Conservation (phyloP, 2,329 filamentous ascomycete species). For the Cladophialophora carrionii region DNA sequence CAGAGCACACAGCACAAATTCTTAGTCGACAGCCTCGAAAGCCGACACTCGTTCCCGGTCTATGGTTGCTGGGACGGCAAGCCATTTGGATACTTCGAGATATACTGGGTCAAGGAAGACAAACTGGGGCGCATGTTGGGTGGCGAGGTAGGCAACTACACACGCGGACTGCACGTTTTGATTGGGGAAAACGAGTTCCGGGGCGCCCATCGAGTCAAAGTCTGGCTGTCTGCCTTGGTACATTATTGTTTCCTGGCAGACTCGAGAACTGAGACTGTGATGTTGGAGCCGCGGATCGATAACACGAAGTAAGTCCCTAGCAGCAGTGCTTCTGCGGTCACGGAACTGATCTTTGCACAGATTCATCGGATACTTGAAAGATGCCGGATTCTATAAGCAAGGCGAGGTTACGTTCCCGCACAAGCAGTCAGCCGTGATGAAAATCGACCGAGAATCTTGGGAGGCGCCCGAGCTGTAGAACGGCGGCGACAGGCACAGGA, state of each 20-base stretch:
- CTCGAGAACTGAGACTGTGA: constrained; percentile 76
- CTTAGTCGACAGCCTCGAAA: constrained; percentile 66
- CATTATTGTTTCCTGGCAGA: constrained; percentile 82
- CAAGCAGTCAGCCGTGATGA: constrained; percentile 87
- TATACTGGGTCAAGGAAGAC: constrained; percentile 98
- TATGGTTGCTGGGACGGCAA: constrained; percentile 94
- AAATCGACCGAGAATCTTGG: constrained; percentile 78
- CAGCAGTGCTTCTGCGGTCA: neutral
- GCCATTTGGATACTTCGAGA: constrained; percentile 95
- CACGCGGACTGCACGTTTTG: constrained; percentile 84
- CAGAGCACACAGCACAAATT: constrained; percentile 66
- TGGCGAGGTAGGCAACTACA: constrained; percentile 72
- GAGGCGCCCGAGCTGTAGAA: constrained; percentile 59
- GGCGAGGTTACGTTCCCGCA: constrained; percentile 85
- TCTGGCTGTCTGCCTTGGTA: constrained; percentile 84
- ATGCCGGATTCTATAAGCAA: constrained; percentile 81
- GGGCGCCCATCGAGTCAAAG: constrained; percentile 71
- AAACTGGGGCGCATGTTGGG: constrained; percentile 69
- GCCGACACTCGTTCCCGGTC: constrained; percentile 79
- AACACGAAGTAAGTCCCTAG: constrained; percentile 71
- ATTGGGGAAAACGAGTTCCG: constrained; percentile 91
- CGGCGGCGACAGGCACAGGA: neutral
- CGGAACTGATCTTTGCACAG: constrained; percentile 48
- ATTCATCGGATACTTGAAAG: constrained; percentile 70
- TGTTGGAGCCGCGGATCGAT: constrained; percentile 87